Base-by-base conservation (phyloP, 306 rosid genomes). In the Rosa rugosa region DNA sequence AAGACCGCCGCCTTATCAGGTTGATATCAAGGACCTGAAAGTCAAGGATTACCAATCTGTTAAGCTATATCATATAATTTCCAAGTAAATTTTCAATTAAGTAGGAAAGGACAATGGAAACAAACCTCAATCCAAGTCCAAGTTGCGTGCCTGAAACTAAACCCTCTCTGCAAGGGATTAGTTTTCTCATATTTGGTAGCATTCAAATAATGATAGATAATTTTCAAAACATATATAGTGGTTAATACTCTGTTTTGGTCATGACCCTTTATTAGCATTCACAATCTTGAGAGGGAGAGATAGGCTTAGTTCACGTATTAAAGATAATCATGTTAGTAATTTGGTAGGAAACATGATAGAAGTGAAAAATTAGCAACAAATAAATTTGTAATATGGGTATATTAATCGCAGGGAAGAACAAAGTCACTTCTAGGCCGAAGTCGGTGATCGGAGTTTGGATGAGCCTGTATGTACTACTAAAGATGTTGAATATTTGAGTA, bases 21-120 rank as follows among this genome's bases (percentile, higher is more conserved):
- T 75, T 23, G 34, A 16, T 22, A 75, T 23, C 6, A 11, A 41
- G 34, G 25, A 56, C 68, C 13, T 40, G 25, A 57, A 74, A 56
- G 77, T 74, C 77, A 56, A 22, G 13, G 77, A 40, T 22, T 13
- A 14, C 68, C 40, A 56, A 51, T 38, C 77, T 22, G 3, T 14
- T 73, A 11, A 53, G 53, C 3, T 49, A 38, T 49, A 38, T 66
- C 71, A 3, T 16, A 36, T 73, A 4, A 12, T n/a, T 53, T 53
- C 22, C 4, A 50, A 18, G 27, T 34, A 8, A 27, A 20, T 72
- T 36, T 53, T 25, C 66, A 73, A 53, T 38, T 53, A 72, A 71
- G 36, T 20, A 17, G 63, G 5, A 31, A 31, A 10, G 27, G 56
- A 51, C 22, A 51, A 1, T 17, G 1, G 56, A 51, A 51, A 51